These are phyloP conservation scores for Colletotrichum truncatum DNA, from an alignment of 2,329 filamentous ascomycete genomes.

Conservation along the genomic window DNA sequence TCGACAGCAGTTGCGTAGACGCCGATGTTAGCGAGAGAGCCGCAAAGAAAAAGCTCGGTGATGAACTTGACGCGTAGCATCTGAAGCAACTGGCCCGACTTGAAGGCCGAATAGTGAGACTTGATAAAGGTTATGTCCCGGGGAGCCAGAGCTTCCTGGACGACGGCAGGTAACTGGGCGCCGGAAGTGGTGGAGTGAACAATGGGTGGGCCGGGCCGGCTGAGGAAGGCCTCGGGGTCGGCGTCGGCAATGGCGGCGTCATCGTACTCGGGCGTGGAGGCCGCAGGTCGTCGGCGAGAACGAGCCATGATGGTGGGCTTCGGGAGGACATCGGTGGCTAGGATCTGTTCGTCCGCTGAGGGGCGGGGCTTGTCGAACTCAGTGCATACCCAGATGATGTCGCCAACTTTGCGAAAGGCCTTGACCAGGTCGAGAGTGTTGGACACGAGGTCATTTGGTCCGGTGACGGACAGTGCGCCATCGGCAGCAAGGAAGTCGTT, in stretches of 20 bases:
- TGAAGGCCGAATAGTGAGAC: slow-evolving; percentile 88
- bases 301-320: slow-evolving; percentile 32
- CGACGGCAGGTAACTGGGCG: slow-evolving; percentile 51
- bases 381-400: slow-evolving; percentile 87
- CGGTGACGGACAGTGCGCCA: slow-evolving; percentile 73
- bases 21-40: slow-evolving; percentile 85
- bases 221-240: slow-evolving; percentile 57
- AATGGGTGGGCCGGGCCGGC: slow-evolving; percentile 49
- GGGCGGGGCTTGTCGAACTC: slow-evolving; percentile 73
- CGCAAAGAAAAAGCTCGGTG: slow-evolving; percentile 90
- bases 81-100: slow-evolving; percentile 76
- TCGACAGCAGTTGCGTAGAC: slow-evolving; percentile 93
- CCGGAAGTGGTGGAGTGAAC: slow-evolving; percentile 56
- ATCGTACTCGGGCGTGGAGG: slow-evolving; percentile 25
- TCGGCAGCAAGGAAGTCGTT: slow-evolving; percentile 83
- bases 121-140: slow-evolving; percentile 69
- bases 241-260: slow-evolving; percentile 28
- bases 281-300: slow-evolving; percentile 22
- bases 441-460: slow-evolving; percentile 72
- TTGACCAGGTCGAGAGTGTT: slow-evolving; percentile 73
- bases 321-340: slow-evolving; percentile 47
- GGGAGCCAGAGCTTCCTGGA: slow-evolving; percentile 55
- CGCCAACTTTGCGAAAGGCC: slow-evolving; percentile 75
- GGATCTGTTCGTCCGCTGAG: slow-evolving; percentile 61
- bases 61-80: slow-evolving; percentile 86